Evolutionary conservation across 148 eudicot species (phyloP), one percentile per base, ranked within the genome.

Genomic region (Chenopodium suecicum): DNA sequence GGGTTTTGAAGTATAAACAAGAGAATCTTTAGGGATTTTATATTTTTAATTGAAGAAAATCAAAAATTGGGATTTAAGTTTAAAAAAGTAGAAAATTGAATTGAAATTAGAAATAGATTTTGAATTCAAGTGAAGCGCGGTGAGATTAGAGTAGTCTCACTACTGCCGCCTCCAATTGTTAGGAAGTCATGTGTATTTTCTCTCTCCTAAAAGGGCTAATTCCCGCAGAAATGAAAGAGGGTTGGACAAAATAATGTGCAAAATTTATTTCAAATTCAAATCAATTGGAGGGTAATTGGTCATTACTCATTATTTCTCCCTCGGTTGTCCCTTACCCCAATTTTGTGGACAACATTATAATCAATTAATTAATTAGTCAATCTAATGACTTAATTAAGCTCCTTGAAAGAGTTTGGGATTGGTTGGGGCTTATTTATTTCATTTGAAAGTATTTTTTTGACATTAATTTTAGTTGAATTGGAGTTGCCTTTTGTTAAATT

Each of bases 51-150:
- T 41, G 44, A 41, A 41, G 44, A 41, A 41, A 41, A 41, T 41
- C 14, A 13, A 17, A n/a, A 72, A 20, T 72, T 72, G 29, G 75
- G 75, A 46, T 44, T 72, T 50, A 50, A 44, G 14, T 72, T 72
- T 41, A 9, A 7, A 41, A 44, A 22, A 72, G 54, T 20, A 44
- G 9, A 37, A 37, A 20, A 62, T 6, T 34, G 27, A 19, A 4
- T 4, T 29, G 9, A 23, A 73, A 66, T 2, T 44, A 60, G 12
- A 76, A 74, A 44, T 68, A 7, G 56, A 44, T 34, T 81, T 81
- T 81, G 79, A 81, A 81, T 81, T 81, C 19, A 75, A 81, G 79
- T 64, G 64, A 5, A 62, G 86, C 86, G 83, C 86, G 86, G 83
- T 76, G 75, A 70, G 44, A 7, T 14, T 80, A 79, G 31, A 50